Base-by-base conservation (phyloP, 495 filamentous ascomycete species). In the Tuber melanosporum region DNA sequence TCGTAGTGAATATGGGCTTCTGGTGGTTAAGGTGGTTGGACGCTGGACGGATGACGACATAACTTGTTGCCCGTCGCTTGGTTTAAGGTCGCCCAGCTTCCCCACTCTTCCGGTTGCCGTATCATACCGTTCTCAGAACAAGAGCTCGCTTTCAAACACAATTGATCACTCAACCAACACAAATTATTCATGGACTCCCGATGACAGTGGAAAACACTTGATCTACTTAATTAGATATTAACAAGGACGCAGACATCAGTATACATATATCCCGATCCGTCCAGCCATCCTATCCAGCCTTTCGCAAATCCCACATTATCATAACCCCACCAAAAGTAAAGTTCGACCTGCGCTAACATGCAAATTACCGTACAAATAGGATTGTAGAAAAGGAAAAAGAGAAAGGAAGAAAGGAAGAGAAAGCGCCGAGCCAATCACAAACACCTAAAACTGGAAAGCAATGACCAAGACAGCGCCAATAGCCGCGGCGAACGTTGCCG, bases 361-460 rank as follows among this genome's bases (percentile, higher is more conserved):
- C 26, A 19, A 66, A 66, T 36, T 36, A 36, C 57, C 57, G 5
- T 66, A 66, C 26, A 66, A 19, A 57, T 71, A 45, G 76, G 57
- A 42, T 41, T 8, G 75, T 49, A 80, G 17, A 69, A 76, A 73
- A 71, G 70, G 66, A 71, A 19, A 42, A 41, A 79, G 10, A 73
- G 73, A 70, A 3, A 41, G 32, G 32, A 32, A 32, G 32, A 32
- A 32, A 32, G 32, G 4, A 41, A 32, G 15, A 62, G 20, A 26
- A 32, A 43, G 71, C 36, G n/a, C 47, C 22, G 70, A 39, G 32
- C 17, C 47, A 4, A 52, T 66, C 70, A 62, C 36, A 42, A 57
- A 3, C 19, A 10, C 66, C 46, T 80, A 80, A 73, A 80, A 74
- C 9, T 80, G 78, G 22, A 74, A 70, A n/a, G 76, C 49, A 70